Base-by-base conservation (phyloP, 352 stramenopile species). In the Salisapilia sapeloensis region DNA sequence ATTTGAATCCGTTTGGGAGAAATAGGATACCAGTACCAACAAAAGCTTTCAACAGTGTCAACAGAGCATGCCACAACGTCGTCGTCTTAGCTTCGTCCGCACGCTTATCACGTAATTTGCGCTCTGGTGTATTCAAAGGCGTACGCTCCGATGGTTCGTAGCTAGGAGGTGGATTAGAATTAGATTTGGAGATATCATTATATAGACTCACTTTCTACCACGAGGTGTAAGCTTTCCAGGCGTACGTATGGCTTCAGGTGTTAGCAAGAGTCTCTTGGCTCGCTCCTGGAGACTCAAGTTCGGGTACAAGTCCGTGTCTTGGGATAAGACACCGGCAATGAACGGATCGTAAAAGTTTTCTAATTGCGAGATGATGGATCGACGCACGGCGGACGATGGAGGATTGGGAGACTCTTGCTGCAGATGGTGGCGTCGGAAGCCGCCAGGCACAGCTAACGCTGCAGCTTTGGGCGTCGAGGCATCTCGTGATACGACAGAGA, bases 31-130 rank as follows among this genome's bases (percentile, higher is more conserved):
- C 71, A 2, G 67, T 86, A 10, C 71, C 71, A 1, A 86, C 67
- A 45, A 86, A 86, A 22, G 71, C 65, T 51, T 86, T 86, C 36
- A 86, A 48, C 38, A 86, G 42, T 29, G 71, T 82, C 8, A 86
- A 44, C 40, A 86, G 39, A 13, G 71, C 64, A 38, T 86, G 67
- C 63, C 64, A 81, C 32, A 86, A 44, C 22, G 71, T 84, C 17
- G 71, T 81, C 6, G 66, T 78, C 49, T 86, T 86, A 27, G 43
- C 53, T 48, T 41, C 52, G 37, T 28, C 24, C n/a, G n/a, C n/a
- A n/a, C n/a, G n/a, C n/a, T n/a, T n/a, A n/a, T n/a, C n/a, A n/a
- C n/a, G n/a, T n/a, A n/a, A n/a, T n/a, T n/a, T n/a, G n/a, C n/a
- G n/a, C n/a, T n/a, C n/a, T n/a, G n/a, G n/a, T n/a, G n/a, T n/a